phyloP scores from a whole-genome alignment of 148 eudicot species.

The Pharnaceum exiguum region DNA sequence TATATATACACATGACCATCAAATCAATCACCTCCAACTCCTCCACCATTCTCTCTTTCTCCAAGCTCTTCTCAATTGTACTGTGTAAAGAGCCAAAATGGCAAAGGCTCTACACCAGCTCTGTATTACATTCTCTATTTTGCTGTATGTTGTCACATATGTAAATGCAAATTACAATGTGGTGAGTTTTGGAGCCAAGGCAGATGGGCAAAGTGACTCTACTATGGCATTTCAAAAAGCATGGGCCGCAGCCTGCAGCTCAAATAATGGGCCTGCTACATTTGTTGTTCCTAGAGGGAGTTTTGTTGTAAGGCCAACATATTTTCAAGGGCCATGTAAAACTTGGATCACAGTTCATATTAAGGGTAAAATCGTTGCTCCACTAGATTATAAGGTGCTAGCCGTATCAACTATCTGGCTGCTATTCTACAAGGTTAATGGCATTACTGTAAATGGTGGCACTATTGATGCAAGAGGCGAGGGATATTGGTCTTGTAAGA shows the following conservation, averaged over 20 bases:
- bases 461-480: slow-evolving; percentile 40
- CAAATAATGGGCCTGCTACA: slow-evolving; percentile 12
- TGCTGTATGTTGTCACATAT: neutral
- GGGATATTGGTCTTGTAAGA: slow-evolving; percentile 21
- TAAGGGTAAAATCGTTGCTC: slow-evolving; percentile 40
- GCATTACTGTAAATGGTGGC: slow-evolving; percentile 36
- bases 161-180: slow-evolving; percentile 28
- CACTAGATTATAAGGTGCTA: slow-evolving; percentile 25
- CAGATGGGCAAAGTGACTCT: slow-evolving; percentile 44
- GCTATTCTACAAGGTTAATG: slow-evolving; percentile 25
- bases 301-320: slow-evolving; percentile 23
- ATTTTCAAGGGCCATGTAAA: slow-evolving; percentile 34
- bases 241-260: slow-evolving; percentile 38
- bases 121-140: neutral
- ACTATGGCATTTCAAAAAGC: slow-evolving; percentile 37
- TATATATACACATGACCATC: neutral
- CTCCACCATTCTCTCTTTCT: neutral
- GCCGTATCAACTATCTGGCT: slow-evolving; percentile 32
- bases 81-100: slow-evolving; percentile 1
- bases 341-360: slow-evolving; percentile 23
- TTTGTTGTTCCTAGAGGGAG: slow-evolving; percentile 41
- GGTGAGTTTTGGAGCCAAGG: slow-evolving; percentile 34
- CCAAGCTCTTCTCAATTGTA: neutral
- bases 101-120: neutral
- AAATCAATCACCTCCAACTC: neutral